Evolutionary conservation across 495 filamentous ascomycete species (phyloP), one percentile per base, ranked within the genome.

Genomic region (Penicillium angulare): DNA sequence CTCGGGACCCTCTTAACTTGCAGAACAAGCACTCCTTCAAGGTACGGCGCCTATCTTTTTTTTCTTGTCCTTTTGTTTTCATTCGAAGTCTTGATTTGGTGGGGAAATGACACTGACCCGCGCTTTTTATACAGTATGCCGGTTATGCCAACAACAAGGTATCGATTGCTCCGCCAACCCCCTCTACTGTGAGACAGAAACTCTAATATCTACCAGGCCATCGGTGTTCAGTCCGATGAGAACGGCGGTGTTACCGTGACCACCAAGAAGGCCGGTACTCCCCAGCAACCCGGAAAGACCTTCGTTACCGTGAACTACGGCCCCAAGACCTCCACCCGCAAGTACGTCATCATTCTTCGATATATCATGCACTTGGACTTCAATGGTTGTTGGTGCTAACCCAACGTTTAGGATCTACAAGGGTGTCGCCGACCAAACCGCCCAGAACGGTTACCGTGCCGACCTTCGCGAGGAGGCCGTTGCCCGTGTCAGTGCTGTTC

Each of bases 321-420:
- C 56, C 76, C 82, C 57, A 82, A 80, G 73, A 83, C 85, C 71
- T 73, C 81, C 49, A 80, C 77, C 57, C 84, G 89, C 74, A 92
- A 91, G 89, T 95, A 73, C 80, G 88, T 32, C 52, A 49, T 31
- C 44, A 13, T 16, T 16, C n/a, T 29, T 7, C 33, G 31, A 40
- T 18, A 18, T 1, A 22, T 32, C 15, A 43, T 3, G 16, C 13
- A 16, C 7, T 35, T 35, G 1, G 7, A 12, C 38, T 17, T 42
- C n/a, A 10, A 43, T 31, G 8, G 15, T n/a, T n/a, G n/a, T n/a
- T n/a, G n/a, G n/a, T n/a, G n/a, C n/a, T n/a, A n/a, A n/a, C n/a
- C n/a, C n/a, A n/a, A n/a, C n/a, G n/a, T n/a, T n/a, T n/a, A 97
- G 92, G 80, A 89, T 88, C 73, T 97, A 89, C 82, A 88, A 85